Evolutionary conservation across 2,329 filamentous ascomycete species (phyloP).

Genomic region (Fusarium compactum): DNA sequence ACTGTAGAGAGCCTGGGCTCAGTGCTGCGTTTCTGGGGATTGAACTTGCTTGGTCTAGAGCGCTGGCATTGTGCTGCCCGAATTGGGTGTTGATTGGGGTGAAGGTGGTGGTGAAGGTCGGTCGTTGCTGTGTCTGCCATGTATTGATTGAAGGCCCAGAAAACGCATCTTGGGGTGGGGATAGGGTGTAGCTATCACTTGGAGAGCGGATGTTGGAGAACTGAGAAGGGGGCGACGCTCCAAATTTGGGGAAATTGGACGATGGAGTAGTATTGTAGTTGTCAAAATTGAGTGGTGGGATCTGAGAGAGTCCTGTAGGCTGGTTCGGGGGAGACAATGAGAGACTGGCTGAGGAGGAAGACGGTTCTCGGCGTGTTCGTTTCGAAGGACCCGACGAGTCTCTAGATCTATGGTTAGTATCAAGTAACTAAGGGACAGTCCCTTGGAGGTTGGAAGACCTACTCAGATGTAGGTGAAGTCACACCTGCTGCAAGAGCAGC

Average conservation of each 20-base stretch:
- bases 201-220: slow-evolving; percentile 6
- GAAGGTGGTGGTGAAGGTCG: slow-evolving; percentile 8
- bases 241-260: not conserved
- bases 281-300: not conserved
- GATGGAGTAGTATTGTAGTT: not conserved
- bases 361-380: not conserved
- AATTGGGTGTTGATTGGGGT: slow-evolving; percentile 11
- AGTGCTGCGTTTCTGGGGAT: not conserved
- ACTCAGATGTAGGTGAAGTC: slow-evolving; percentile 12
- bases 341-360: not conserved
- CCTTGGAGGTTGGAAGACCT: not conserved
- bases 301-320: not conserved
- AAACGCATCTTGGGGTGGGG: not conserved
- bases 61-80: not conserved
- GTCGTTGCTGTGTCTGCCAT: slow-evolving; percentile 3
- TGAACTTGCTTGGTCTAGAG: not conserved
- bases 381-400: not conserved
- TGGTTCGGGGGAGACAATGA: not conserved
- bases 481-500: not conserved
- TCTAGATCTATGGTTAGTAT: slow-evolving; percentile 12
- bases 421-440: not conserved
- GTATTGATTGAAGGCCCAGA: not conserved
- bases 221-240: not conserved
- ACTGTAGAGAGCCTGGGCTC: not conserved
- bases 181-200: not conserved